These are phyloP conservation scores for Cotoneaster glaucophyllus DNA, from an alignment of 306 rosid genomes.

Conservation along the genomic window DNA sequence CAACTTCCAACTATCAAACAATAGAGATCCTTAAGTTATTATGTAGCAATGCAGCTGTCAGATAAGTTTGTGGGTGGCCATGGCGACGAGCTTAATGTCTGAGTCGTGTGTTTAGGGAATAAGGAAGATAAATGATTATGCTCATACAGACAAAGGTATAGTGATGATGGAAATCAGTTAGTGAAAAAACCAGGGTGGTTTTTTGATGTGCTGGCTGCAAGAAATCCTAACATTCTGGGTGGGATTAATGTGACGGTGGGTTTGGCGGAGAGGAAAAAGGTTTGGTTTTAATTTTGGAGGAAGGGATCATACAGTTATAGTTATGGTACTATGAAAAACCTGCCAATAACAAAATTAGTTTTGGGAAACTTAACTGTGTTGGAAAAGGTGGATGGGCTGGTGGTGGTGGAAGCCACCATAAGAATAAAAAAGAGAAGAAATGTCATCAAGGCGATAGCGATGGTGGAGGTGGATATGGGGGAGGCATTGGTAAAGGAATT, in stretches of 20 bases:
- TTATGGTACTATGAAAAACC: slow-evolving; percentile 2
- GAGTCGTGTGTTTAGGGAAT: slow-evolving; percentile 20
- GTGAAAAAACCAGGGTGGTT: slow-evolving; percentile 41
- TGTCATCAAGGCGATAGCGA: not conserved
- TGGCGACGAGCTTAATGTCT: slow-evolving; percentile 10
- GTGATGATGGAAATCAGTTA: slow-evolving; percentile 3
- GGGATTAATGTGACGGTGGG: not conserved
- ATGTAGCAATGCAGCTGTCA: too few species aligned
- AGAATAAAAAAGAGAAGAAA: not conserved
- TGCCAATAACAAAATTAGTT: not conserved
- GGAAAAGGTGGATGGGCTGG: slow-evolving; percentile 7
- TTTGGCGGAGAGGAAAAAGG: slow-evolving; percentile 21
- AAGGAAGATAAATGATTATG: slow-evolving; percentile 23
- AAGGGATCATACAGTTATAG: not conserved
- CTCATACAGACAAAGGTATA: not conserved
- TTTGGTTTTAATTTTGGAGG: slow-evolving; percentile 7
- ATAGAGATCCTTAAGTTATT: too few species aligned
- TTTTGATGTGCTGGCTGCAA: slow-evolving; percentile 10
- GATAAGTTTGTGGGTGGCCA: slow-evolving; percentile 21
- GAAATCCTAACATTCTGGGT: not conserved
- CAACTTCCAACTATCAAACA: slow-evolving; percentile 12
- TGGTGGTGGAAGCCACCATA: not conserved
- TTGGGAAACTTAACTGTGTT: slow-evolving; percentile 10
- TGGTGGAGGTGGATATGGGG: not conserved
- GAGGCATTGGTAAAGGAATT: not conserved